Base-by-base conservation (phyloP, 2,329 filamentous ascomycete genomes). In the Penicillium crustosum region DNA sequence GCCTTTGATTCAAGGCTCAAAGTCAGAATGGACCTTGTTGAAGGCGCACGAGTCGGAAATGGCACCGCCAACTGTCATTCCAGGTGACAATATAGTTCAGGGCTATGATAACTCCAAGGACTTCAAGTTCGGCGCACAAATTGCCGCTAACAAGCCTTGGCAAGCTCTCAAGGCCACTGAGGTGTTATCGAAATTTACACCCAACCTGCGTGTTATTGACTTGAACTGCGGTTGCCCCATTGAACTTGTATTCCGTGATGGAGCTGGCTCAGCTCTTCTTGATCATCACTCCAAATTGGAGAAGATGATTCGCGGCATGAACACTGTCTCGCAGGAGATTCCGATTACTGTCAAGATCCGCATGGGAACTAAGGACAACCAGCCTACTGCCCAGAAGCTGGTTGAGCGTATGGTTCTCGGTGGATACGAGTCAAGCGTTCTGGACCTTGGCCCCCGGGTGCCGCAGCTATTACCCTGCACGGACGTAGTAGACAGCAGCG, bases 141-240 rank as follows among this genome's bases (percentile, higher is more conserved):
- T 99, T 65, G 90, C 93, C 2, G 92, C 90, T 35, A 95, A 91
- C 76, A 94, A 95, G 73, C 91, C 93, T 15, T 96, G 91, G 89
- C 82, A 92, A 55, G 93, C 90, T 3, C 83, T 93, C 71, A 97
- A 96, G 78, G 88, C 91, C 0, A 90, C 93, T 0, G 92, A 97
- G 73, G 84, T 89, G 4, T 79, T 99, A 47, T 88, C 88, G 6
- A 82, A 83, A 31, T 86, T 89, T 62, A 87, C 93, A 57, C 93
- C 94, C 3, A 86, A 91, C 67, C 83, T 99, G 21, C 90, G 94
- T 36, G 86, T 96, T 39, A 90, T 99, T 63, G 94, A 99, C 70
- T 81, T 99, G 66, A 99, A 99, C 79, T 97, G 93, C 68, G 94
- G 94, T 44, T 99, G 94, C 71, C 94, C 94, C 4, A 97, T 99